Conservation (phyloP, 2,329 filamentous ascomycete genomes). For the Apiospora phragmitis region DNA sequence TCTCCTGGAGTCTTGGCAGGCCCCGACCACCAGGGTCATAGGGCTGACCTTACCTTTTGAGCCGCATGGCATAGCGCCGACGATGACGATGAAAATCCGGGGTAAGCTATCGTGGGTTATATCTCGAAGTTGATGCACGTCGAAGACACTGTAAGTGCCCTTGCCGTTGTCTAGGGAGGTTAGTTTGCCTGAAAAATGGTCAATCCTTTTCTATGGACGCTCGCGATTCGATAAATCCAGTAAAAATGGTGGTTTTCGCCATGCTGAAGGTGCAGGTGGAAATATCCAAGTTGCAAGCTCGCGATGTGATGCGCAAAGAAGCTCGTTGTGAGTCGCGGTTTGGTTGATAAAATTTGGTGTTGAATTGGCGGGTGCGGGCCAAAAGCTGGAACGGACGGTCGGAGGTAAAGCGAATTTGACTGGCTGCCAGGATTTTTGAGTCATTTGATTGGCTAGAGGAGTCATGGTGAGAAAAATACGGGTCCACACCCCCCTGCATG, state of each 20-base stretch:
- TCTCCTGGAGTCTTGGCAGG: slow-evolving; percentile 9
- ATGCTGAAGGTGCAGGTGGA: neutral
- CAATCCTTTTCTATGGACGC: slow-evolving; percentile 20
- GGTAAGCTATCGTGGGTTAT: slow-evolving; percentile 24
- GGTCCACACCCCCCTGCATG: slow-evolving; percentile 9
- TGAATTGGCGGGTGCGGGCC: slow-evolving; percentile 18
- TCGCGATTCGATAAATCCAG: slow-evolving; percentile 22
- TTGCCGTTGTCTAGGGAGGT: slow-evolving; percentile 8
- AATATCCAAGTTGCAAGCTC: neutral
- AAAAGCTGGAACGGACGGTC: slow-evolving; percentile 10
- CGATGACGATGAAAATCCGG: slow-evolving; percentile 34
- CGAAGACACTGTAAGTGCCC: slow-evolving; percentile 17
- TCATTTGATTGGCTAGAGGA: slow-evolving; percentile 25
- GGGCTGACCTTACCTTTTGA: slow-evolving; percentile 37
- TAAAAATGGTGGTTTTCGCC: slow-evolving; percentile 4
- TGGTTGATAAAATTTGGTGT: slow-evolving; percentile 29
- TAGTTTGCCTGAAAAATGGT: slow-evolving; percentile 21
- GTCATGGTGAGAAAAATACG: neutral
- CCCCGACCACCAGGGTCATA: slow-evolving; percentile 25
- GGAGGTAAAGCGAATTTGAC: slow-evolving; percentile 12
- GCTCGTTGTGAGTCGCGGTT: slow-evolving; percentile 24
- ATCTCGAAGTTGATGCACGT: slow-evolving; percentile 29
- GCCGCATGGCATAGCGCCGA: slow-evolving; percentile 37
- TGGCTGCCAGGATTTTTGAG: neutral
- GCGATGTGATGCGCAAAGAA: neutral